Evolutionary conservation across 805 yeast genomes (phyloP), one percentile per base, ranked within the genome.

Genomic region (Lipomyces spencermartinsiae): DNA sequence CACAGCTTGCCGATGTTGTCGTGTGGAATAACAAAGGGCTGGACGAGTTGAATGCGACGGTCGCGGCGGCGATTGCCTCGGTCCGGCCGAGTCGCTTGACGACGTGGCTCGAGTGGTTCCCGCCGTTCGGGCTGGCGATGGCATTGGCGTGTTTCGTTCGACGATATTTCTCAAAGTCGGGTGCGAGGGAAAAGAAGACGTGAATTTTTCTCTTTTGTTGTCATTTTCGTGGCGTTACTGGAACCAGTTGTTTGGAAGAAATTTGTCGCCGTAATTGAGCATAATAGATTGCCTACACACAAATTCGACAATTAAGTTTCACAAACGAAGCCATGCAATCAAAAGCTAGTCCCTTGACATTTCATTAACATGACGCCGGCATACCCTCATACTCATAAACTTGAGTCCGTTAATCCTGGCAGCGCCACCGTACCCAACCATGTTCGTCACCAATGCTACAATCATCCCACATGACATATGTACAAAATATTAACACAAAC

Each of bases 1-100:
- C 84, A 25, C 74, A 75, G 25, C 80, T 83, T 61, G 87, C 97
- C 0, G 97, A 92, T 73, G 78, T 82, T 51, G 86, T 91, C 1
- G 78, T 96, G 16, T 86, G 88, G 33, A 96, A 95, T 74, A 83
- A 86, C 66, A 78, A 80, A 12, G 76, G 82, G 6, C 43, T 84
- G 1, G 83, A 81, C 0, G 80, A 81, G 37, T 34, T 70, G 58
- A 31, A 39, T 56, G 55, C 43, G 9, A 54, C 46, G 12, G 59
- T 68, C 25, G 55, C 22, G 43, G 59, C 51, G 6, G 64, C 37
- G 33, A 59, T 65, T 3, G 58, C 39, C 2, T n/a, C 14, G 8
- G 19, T 61, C 12, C n/a, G 31, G 31, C 64, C 64, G 37, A 33
- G 33, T 16, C 59, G 69, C 46, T 49, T 71, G 49, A 35, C 68